phyloP scores from a whole-genome alignment of 352 stramenopile species.

The Phytophthora sansomeana region DNA sequence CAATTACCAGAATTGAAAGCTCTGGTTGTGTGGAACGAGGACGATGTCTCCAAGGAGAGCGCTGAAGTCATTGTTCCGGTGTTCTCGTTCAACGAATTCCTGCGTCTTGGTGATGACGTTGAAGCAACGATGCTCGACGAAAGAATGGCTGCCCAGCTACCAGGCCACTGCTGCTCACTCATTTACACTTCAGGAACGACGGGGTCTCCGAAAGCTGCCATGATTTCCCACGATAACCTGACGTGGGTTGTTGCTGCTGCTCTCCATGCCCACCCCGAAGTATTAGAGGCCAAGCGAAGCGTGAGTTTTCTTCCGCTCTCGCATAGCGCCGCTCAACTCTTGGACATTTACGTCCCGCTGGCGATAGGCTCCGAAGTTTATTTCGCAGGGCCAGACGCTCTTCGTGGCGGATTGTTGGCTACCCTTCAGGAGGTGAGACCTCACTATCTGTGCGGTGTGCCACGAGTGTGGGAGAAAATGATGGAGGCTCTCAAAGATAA shows the following conservation, averaged over 20 bases:
- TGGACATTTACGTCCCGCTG: slow-evolving; percentile 85
- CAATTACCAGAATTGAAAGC: slow-evolving; percentile 76
- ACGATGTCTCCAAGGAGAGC: slow-evolving; percentile 32
- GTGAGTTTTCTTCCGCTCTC: slow-evolving; percentile 87
- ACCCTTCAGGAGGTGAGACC: slow-evolving; percentile 73
- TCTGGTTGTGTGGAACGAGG: slow-evolving; percentile 75
- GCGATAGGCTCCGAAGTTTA: slow-evolving; percentile 69
- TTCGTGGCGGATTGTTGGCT: slow-evolving; percentile 68
- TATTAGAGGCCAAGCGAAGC: slow-evolving; percentile 55
- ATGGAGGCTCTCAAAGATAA: slow-evolving; percentile 78
- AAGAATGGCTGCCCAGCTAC: slow-evolving; percentile 55
- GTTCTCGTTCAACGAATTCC: slow-evolving; percentile 67
- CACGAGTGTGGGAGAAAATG: slow-evolving; percentile 90
- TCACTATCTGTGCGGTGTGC: slow-evolving; percentile 87
- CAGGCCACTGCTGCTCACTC: slow-evolving; percentile 80
- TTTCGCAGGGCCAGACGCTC: slow-evolving; percentile 77
- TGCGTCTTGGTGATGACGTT: slow-evolving; percentile 53
- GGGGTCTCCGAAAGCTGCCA: slow-evolving; percentile 68
- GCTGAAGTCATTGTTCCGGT: slow-evolving; percentile 55
- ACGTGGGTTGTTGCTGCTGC: slow-evolving; percentile 69
- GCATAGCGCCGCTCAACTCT: slow-evolving; percentile 79
- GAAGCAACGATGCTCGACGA: slow-evolving; percentile 35
- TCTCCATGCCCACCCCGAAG: slow-evolving; percentile 49
- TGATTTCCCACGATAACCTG: slow-evolving; percentile 83
- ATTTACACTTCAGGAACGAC: slow-evolving; percentile 93